Evolutionary conservation across 176 grass and related monocot genomes (phyloP).

Genomic region (Musa itinerans): DNA sequence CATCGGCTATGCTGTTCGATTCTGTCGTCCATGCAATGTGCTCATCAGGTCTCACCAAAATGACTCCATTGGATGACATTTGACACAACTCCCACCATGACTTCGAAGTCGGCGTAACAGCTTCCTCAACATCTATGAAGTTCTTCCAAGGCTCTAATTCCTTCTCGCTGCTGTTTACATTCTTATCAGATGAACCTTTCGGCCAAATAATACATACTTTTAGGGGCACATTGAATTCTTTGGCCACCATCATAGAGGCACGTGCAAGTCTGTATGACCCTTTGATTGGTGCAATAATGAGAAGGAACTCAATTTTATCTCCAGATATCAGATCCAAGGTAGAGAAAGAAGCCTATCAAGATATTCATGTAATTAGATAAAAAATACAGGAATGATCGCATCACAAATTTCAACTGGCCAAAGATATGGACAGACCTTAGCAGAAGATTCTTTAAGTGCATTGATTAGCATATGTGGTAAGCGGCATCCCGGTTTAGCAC

Average conservation of each 20-base stretch:
- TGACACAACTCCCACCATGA: constrained; percentile 82
- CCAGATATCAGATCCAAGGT: constrained; percentile 67
- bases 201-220: constrained; percentile 85
- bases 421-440: constrained; percentile 38
- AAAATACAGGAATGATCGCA: neutral
- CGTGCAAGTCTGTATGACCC: constrained; percentile 58
- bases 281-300: constrained; percentile 63
- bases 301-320: constrained; percentile 64
- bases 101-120: constrained; percentile 17
- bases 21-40: constrained; percentile 74
- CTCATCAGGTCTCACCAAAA: constrained; percentile 89
- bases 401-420: neutral
- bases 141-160: constrained; percentile 51
- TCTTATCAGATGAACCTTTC: constrained; percentile 25
- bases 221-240: constrained; percentile 40
- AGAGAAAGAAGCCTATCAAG: constrained; percentile 47
- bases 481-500: constrained; percentile 47
- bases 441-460: constrained; percentile 25
- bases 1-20: constrained; percentile 28
- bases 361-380: neutral
- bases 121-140: constrained; percentile 53
- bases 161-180: constrained; percentile 23
- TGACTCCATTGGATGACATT: constrained; percentile 34
- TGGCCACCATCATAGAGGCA: constrained; percentile 34
- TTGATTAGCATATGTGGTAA: constrained; percentile 69